Percentiles rank a stretch among this genome's conserved stretches.
These are phyloP conservation scores for Delitschia confertaspora DNA, from an alignment of 495 filamentous ascomycete genomes.

Conservation along the genomic window DNA sequence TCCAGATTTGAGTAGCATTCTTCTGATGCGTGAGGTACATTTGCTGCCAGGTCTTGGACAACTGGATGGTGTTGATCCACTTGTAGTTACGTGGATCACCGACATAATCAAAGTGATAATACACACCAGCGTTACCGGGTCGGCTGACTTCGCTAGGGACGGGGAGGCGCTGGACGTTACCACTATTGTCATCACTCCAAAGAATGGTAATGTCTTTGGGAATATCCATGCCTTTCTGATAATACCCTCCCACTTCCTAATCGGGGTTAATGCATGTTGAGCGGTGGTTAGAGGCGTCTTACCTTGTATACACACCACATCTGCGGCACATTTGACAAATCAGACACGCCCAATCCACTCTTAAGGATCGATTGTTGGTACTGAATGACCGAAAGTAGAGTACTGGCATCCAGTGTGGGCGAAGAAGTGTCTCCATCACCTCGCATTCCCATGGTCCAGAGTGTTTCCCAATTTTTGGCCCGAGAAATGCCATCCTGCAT, in stretches of 20 bases:
- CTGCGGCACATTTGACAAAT: slow-evolving; percentile 50
- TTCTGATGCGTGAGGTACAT: slow-evolving; percentile 54
- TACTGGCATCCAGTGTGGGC: slow-evolving; percentile 47
- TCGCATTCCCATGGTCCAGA: slow-evolving; percentile 67
- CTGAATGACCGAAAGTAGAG: slow-evolving; percentile 50
- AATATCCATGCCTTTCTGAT: slow-evolving; percentile 50
- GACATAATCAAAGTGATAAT: slow-evolving; percentile 70
- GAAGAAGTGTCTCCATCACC: slow-evolving; percentile 57
- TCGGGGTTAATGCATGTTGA: not conserved
- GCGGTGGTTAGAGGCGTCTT: too few relatives aligned
- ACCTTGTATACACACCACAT: slow-evolving; percentile 48
- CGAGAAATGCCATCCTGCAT: slow-evolving; percentile 56
- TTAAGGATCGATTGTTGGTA: slow-evolving; percentile 51
- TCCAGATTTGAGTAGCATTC: slow-evolving; percentile 57
- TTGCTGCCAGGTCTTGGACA: slow-evolving; percentile 56
- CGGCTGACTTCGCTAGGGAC: slow-evolving; percentile 49
- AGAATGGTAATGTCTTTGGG: slow-evolving; percentile 66
- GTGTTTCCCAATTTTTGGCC: slow-evolving; percentile 54
- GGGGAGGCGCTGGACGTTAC: slow-evolving; percentile 58
- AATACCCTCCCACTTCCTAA: slow-evolving; percentile 47
- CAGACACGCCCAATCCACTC: slow-evolving; percentile 38
- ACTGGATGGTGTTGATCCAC: slow-evolving; percentile 61
- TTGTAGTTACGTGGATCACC: slow-evolving; percentile 58
- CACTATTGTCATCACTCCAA: slow-evolving; percentile 70
- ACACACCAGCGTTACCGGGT: slow-evolving; percentile 61